Evolutionary conservation across 768 basidiomycete genomes (phyloP).

Genomic region (Exidia glandulosa): DNA sequence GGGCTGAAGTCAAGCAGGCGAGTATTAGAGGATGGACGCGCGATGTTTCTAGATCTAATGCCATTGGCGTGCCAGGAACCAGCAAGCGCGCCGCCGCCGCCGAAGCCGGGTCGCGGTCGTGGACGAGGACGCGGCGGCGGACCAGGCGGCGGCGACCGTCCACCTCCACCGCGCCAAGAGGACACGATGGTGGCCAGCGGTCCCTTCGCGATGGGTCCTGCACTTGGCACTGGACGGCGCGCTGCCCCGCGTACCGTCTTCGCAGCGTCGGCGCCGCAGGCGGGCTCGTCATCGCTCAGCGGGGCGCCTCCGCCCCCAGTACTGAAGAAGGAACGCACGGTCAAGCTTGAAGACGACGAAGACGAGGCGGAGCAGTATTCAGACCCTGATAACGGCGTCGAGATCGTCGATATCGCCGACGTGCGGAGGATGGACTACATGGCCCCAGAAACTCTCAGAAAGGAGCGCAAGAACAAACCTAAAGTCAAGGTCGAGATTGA

Average conservation of each 20-base stretch:
- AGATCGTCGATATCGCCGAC: slow-evolving; percentile 76
- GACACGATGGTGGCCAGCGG: slow-evolving; percentile 77
- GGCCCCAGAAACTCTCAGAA: slow-evolving; percentile 67
- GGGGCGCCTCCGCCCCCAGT: slow-evolving; percentile 31
- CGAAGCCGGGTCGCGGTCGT: slow-evolving; percentile 31
- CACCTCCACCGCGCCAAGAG: slow-evolving; percentile 29
- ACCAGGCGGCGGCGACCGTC: slow-evolving; percentile 37
- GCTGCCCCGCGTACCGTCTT: slow-evolving; percentile 46
- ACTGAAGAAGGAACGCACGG: slow-evolving; percentile 21
- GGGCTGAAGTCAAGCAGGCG: slow-evolving; percentile 3
- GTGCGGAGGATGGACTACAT: slow-evolving; percentile 77
- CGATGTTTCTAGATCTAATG: neutral
- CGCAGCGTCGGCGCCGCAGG: slow-evolving; percentile 33
- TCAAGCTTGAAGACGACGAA: slow-evolving; percentile 31
- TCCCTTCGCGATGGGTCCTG: slow-evolving; percentile 79
- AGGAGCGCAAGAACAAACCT: slow-evolving; percentile 15
- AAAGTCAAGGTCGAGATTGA: slow-evolving; percentile 41
- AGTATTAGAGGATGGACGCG: neutral
- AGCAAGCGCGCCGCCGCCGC: slow-evolving; percentile 14
- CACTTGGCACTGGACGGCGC: slow-evolving; percentile 43
- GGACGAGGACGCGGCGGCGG: slow-evolving; percentile 36
- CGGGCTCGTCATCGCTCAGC: slow-evolving; percentile 29
- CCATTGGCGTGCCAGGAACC: slow-evolving; percentile 32
- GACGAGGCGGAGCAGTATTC: slow-evolving; percentile 58
- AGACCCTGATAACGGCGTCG: slow-evolving; percentile 78